These are phyloP conservation scores for Leishmania braziliensis DNA, from an alignment of 208 protist genomes.

Conservation along the genomic window DNA sequence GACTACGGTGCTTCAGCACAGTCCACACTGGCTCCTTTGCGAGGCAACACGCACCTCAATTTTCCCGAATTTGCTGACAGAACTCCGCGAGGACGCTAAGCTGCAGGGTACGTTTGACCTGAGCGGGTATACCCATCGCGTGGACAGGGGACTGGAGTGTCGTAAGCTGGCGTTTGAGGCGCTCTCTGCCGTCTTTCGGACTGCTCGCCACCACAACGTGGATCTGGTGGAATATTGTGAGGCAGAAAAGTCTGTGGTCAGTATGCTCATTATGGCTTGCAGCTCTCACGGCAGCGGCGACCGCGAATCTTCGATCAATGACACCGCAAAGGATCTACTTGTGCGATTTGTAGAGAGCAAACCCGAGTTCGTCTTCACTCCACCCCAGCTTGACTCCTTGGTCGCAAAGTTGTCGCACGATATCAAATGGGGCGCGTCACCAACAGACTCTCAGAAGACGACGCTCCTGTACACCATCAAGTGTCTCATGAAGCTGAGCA, in stretches of 20 bases:
- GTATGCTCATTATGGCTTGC: slow-evolving; percentile 46
- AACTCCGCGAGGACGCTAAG: slow-evolving; percentile 39
- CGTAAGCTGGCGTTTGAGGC: slow-evolving; percentile 95
- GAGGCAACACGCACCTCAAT: slow-evolving; percentile 23
- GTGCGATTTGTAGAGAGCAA: slow-evolving; percentile 47
- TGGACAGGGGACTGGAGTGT: slow-evolving; percentile 93
- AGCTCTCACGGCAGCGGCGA: slow-evolving; percentile 45
- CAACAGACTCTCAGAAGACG: slow-evolving; percentile 37
- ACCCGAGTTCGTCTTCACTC: slow-evolving; percentile 28
- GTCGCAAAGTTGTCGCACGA: slow-evolving; percentile 46
- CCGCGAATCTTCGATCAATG: slow-evolving; percentile 47
- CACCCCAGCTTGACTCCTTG: slow-evolving; percentile 33
- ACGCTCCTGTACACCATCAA: slow-evolving; percentile 39
- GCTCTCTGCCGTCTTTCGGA: slow-evolving; percentile 83
- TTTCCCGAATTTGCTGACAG: slow-evolving; percentile 30
- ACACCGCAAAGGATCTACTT: slow-evolving; percentile 48
- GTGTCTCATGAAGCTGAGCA: slow-evolving; percentile 43
- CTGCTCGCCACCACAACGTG: slow-evolving; percentile 21
- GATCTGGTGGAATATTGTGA: slow-evolving; percentile 53
- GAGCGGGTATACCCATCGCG: slow-evolving; percentile 93
- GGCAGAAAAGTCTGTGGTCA: slow-evolving; percentile 38
- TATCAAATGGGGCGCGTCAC: slow-evolving; percentile 31
- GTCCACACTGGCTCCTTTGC: slow-evolving; percentile 42
- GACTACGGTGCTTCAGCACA: slow-evolving; percentile 32
- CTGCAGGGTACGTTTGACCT: slow-evolving; percentile 81